Conservation (phyloP, 2,329 filamentous ascomycete species). For the Cladosporium sp. region DNA sequence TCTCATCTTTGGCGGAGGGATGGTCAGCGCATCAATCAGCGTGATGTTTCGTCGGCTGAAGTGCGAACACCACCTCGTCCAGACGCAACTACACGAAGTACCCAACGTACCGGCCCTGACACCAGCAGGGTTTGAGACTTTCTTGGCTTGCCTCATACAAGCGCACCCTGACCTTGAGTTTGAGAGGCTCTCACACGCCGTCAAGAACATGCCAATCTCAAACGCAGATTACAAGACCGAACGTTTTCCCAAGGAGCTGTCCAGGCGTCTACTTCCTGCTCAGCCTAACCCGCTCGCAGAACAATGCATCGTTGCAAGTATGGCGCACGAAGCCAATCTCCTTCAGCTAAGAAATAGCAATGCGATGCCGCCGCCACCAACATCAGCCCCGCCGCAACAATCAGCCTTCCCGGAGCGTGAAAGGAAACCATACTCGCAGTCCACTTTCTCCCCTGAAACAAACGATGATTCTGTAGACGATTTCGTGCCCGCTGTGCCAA, state of each 20-base stretch:
- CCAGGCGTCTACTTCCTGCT: conserved; percentile 69
- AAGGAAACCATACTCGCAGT: conserved; percentile 41
- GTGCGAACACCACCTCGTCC: conserved; percentile 52
- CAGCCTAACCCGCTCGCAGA: conserved; percentile 58
- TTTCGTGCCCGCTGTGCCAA: conserved; percentile 47
- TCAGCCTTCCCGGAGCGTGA: conserved; percentile 39
- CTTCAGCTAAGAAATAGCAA: conserved; percentile 45
- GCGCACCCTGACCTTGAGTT: conserved; percentile 77
- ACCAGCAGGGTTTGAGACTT: conserved; percentile 52
- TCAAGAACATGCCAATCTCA: conserved; percentile 69
- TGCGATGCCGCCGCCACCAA: conserved; percentile 35
- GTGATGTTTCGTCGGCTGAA: conserved; percentile 50
- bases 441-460: conserved; percentile 29
- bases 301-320: conserved; percentile 57
- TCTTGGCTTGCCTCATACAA: conserved; percentile 71
- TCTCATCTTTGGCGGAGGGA: conserved; percentile 47
- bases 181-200: conserved; percentile 66
- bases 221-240: conserved; percentile 66
- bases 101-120: conserved; percentile 49
- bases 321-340: conserved; percentile 42
- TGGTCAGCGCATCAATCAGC: conserved; percentile 43
- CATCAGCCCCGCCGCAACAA: conserved; percentile 26
- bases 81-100: conserved; percentile 43
- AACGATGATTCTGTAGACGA: conserved; percentile 40
- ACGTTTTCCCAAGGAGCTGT: conserved; percentile 76